These are phyloP conservation scores for Crithidia bombi DNA, from an alignment of 208 protist species.

Conservation along the genomic window DNA sequence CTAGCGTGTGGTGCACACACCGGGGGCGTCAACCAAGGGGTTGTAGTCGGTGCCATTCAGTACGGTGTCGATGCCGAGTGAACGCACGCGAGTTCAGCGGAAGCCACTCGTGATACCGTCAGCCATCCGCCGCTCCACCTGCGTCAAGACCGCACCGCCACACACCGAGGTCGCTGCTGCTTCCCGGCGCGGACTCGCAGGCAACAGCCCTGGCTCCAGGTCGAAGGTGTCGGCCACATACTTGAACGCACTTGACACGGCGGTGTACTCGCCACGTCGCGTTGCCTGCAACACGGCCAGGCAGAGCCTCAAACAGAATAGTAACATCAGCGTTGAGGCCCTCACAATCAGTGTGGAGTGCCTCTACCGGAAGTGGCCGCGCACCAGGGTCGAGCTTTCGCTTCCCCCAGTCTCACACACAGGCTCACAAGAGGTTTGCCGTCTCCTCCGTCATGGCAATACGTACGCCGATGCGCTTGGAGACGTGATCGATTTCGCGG, in stretches of 20 bases:
- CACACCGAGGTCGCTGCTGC: constrained; percentile 13
- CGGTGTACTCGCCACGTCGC: constrained; percentile 41
- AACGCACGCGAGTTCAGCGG: neutral
- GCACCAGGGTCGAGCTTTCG: neutral
- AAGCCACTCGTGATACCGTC: constrained; percentile 11
- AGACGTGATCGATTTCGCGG: constrained; percentile 30
- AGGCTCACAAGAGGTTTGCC: constrained; percentile 35
- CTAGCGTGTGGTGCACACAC: neutral
- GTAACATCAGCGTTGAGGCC: constrained; percentile 26
- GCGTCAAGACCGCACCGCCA: constrained; percentile 23
- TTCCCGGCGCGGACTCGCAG: constrained; percentile 23
- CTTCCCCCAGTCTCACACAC: neutral
- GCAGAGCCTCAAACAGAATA: constrained; percentile 38
- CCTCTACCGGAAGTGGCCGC: constrained; percentile 4
- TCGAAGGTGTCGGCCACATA: constrained; percentile 26
- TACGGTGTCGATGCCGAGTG: constrained; percentile 18
- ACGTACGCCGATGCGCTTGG: constrained; percentile 28
- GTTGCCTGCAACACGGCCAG: constrained; percentile 13
- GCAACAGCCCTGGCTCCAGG: constrained; percentile 29
- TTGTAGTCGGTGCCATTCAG: neutral
- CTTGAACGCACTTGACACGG: constrained; percentile 33
- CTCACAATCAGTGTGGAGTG: neutral
- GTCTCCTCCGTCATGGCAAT: constrained; percentile 52
- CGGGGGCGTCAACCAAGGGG: neutral
- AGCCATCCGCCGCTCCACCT: constrained; percentile 25